Conservation (phyloP, 495 filamentous ascomycete species). For the Poronia punctata region DNA sequence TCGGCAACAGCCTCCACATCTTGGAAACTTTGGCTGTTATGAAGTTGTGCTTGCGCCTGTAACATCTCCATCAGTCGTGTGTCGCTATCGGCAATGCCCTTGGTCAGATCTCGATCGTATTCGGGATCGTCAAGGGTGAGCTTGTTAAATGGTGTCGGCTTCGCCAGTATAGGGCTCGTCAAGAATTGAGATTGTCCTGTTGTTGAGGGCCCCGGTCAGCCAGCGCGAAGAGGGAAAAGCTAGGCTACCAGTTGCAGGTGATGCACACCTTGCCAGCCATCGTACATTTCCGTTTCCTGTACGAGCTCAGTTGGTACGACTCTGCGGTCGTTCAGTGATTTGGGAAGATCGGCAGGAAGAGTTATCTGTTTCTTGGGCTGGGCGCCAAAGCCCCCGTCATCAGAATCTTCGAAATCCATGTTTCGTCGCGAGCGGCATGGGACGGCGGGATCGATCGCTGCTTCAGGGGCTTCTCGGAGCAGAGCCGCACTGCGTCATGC, state of each 20-base stretch:
- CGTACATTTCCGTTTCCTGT: constrained; percentile 91
- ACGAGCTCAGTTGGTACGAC: constrained; percentile 47
- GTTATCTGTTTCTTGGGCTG: constrained; percentile 32
- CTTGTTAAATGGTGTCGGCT: constrained; percentile 72
- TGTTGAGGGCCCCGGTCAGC: constrained; percentile 11
- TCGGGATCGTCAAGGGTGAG: constrained; percentile 71
- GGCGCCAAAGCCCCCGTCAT: constrained; percentile 41
- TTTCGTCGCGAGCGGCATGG: constrained; percentile 25
- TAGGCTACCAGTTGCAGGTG: background rate
- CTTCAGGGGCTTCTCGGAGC: constrained; percentile 14
- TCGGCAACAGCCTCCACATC: constrained; percentile 73
- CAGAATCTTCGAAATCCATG: constrained; percentile 53
- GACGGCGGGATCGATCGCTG: constrained; percentile 13
- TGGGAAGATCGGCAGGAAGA: constrained; percentile 83
- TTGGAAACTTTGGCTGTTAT: constrained; percentile 60
- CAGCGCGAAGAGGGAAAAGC: constrained; percentile 9
- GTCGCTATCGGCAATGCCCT: constrained; percentile 70
- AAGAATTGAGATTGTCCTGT: constrained; percentile 92
- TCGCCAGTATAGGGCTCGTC: constrained; percentile 73
- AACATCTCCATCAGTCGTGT: constrained; percentile 90
- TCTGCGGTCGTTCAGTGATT: constrained; percentile 81
- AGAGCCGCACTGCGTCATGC: constrained; percentile 11
- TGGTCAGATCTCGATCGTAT: constrained; percentile 55
- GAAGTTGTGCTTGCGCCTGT: constrained; percentile 81
- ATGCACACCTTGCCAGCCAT: constrained; percentile 90